Evolutionary conservation across 2,329 filamentous ascomycete species (phyloP), one percentile per base, ranked within the genome.

Genomic region (Diaporthe nobilis): DNA sequence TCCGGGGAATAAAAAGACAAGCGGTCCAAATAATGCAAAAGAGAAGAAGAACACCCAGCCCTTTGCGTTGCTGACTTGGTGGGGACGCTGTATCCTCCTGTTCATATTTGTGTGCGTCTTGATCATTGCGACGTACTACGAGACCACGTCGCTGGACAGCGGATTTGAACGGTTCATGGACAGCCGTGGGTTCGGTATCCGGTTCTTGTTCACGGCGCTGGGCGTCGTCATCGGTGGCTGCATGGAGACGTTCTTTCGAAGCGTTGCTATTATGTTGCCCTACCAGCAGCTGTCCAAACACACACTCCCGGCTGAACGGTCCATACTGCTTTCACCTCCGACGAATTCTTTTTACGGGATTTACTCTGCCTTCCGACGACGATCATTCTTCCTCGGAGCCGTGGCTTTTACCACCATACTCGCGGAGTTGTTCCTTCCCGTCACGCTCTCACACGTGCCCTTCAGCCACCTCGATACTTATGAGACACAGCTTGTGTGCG

Each of bases 141-240:
- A 83, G 57, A 81, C 78, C 51, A 84, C 83, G 0, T 80, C 80
- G 0, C 80, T 79, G 20, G 78, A 85, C 57, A 83, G 82, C 1
- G 76, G 78, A 5, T 87, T 87, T 47, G 85, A 87, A 73, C 78
- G 76, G 1, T 87, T 87, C 74, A 86, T 87, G 82, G 82, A 83
- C 71, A 81, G 81, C 49, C 80, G 85, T 71, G 81, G 81, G 1
- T 85, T 86, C 51, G 85, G 85, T 0, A 82, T 85, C 4, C 79
- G 82, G 13, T 85, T 86, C 49, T 77, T 87, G 17, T 86, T 87
- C 74, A 85, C 85, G 1, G 76, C 80, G 8, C 73, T 86, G 1
- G 86, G 85, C 61, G 82, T 86, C 4, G 73, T 82, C 5, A 82
- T 85, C 42, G 74, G 74, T n/a, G 49, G 39, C 5, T 76, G 74